A percentile compares a stretch with the other conserved stretches of the same genome.
Evolutionary conservation across 1,284 basidiomycete species (phyloP).

Genomic region (Spongispora temasekensis): DNA sequence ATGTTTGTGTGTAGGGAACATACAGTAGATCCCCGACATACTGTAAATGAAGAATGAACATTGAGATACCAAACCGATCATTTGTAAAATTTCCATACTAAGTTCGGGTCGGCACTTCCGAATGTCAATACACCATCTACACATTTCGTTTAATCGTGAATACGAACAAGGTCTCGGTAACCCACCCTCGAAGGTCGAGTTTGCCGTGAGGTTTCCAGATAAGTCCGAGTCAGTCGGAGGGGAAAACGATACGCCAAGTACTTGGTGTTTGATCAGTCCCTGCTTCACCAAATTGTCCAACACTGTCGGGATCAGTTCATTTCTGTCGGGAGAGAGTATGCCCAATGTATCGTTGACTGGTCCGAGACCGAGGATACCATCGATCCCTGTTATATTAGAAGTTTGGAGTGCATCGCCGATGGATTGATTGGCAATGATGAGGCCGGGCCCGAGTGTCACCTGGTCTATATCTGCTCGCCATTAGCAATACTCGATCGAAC

Average conservation of each 20-base stretch:
- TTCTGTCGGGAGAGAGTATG: slow-evolving; percentile 1
- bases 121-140: slow-evolving; percentile 30
- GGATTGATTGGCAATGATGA: slow-evolving; percentile 24
- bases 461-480: slow-evolving; percentile 28
- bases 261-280: slow-evolving; percentile 9
- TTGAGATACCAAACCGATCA: background rate
- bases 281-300: slow-evolving; percentile 26
- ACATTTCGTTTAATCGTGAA: background rate
- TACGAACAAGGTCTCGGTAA: background rate
- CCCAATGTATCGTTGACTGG: slow-evolving; percentile 20
- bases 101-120: slow-evolving; percentile 18
- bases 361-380: slow-evolving; percentile 29
- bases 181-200: no score
- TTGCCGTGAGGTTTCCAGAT: no score
- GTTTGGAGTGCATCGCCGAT: no score
- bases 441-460: slow-evolving; percentile 15
- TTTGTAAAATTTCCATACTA: slow-evolving; percentile 14
- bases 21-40: slow-evolving; percentile 20
- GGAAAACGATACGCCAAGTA: slow-evolving; percentile 26
- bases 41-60: slow-evolving; percentile 3
- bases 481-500: no score
- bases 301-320: slow-evolving; percentile 22
- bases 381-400: slow-evolving; percentile 10
- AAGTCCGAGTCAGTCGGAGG: slow-evolving; percentile 19
- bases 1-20: slow-evolving; percentile 22